Percentiles rank a stretch among this genome's conserved stretches.
These are phyloP conservation scores for Aspergillus bridgeri DNA, from an alignment of 495 filamentous ascomycete species.

Conservation along the genomic window DNA sequence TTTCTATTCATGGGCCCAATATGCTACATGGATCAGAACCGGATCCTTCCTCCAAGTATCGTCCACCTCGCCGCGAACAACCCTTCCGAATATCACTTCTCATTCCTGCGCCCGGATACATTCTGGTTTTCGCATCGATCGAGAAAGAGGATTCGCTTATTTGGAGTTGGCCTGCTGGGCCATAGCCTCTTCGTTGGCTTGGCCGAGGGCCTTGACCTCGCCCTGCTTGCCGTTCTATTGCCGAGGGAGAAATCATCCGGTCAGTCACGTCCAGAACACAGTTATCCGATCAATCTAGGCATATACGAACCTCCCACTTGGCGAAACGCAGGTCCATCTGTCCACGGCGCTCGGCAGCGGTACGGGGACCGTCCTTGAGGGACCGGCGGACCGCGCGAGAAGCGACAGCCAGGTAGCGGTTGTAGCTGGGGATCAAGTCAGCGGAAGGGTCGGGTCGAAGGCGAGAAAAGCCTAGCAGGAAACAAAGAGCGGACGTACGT, in stretches of 20 bases:
- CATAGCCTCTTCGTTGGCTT: constrained; percentile 65
- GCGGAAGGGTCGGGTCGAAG: constrained; percentile 8
- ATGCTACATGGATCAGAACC: constrained; percentile 50
- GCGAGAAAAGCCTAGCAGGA: not conserved
- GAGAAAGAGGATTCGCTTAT: constrained; percentile 24
- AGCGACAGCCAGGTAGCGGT: constrained; percentile 56
- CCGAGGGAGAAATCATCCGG: constrained; percentile 15
- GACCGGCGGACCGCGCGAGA: constrained; percentile 67
- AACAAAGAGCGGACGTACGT: constrained; percentile 60
- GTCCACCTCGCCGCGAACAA: constrained; percentile 15
- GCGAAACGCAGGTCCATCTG: constrained; percentile 87
- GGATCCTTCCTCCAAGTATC: constrained; percentile 19
- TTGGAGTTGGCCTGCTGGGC: constrained; percentile 45
- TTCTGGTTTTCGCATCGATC: constrained; percentile 1
- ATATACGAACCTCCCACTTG: constrained; percentile 86
- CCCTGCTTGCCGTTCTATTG: constrained; percentile 93
- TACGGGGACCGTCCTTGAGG: constrained; percentile 87
- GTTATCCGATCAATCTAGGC: not conserved
- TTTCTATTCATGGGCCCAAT: constrained; percentile 29
- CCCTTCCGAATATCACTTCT: constrained; percentile 18
- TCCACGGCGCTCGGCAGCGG: constrained; percentile 84
- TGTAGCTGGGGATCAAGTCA: constrained; percentile 45
- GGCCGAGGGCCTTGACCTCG: constrained; percentile 69
- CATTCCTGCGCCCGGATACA: constrained; percentile 19
- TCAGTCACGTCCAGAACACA: constrained; percentile 12